phyloP scores from a whole-genome alignment of 2,329 filamentous ascomycete species.

The Monilinia aucupariae region DNA sequence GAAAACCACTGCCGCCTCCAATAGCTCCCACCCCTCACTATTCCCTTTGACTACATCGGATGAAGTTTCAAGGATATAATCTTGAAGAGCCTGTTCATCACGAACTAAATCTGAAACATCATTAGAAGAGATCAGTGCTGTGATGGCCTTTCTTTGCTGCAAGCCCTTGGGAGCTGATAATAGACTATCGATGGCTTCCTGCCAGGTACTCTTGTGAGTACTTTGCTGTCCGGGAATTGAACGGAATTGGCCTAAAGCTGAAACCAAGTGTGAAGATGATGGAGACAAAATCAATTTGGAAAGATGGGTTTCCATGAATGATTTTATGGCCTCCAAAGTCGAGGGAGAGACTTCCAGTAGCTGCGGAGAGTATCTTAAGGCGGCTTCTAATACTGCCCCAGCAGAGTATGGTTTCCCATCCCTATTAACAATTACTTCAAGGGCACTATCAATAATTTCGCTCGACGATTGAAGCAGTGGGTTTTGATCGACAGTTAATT shows the following conservation, averaged over 20 bases:
- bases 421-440: slow-evolving; percentile 45
- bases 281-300: slow-evolving; percentile 59
- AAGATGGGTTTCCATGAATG: slow-evolving; percentile 52
- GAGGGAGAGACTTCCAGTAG: slow-evolving; percentile 39
- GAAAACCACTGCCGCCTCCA: slow-evolving; percentile 44
- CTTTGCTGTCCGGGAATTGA: slow-evolving; percentile 38
- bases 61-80: slow-evolving; percentile 41
- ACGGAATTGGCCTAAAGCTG: slow-evolving; percentile 55
- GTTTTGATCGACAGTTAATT: slow-evolving; percentile 22
- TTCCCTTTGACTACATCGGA: slow-evolving; percentile 38
- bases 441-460: slow-evolving; percentile 35
- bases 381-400: slow-evolving; percentile 50
- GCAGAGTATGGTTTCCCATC: slow-evolving; percentile 65
- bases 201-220: slow-evolving; percentile 26
- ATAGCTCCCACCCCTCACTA: slow-evolving; percentile 40
- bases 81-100: slow-evolving; percentile 42
- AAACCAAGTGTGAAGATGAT: slow-evolving; percentile 61
- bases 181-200: slow-evolving; percentile 40
- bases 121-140: slow-evolving; percentile 44
- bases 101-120: slow-evolving; percentile 39
- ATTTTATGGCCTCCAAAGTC: slow-evolving; percentile 43
- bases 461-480: slow-evolving; percentile 21
- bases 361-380: slow-evolving; percentile 42
- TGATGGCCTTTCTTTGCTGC: slow-evolving; percentile 37
- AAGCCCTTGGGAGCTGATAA: slow-evolving; percentile 34